Evolutionary conservation across 2,329 filamentous ascomycete species (phyloP).

Genomic region (Fusarium sp.): DNA sequence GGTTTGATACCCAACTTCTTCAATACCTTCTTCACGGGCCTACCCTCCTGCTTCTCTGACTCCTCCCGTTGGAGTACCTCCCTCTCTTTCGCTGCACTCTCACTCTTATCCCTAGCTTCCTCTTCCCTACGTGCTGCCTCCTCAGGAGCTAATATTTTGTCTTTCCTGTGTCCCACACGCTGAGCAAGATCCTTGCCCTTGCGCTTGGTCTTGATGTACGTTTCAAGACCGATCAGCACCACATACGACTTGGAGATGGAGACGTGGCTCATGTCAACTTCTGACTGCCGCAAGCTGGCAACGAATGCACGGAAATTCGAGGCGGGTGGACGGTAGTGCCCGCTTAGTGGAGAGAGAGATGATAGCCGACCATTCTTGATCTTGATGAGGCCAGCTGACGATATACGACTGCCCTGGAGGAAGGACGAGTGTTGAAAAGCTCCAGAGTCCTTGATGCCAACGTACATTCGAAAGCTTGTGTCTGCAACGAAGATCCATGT

Average conservation of each 20-base stretch:
- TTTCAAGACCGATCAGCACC: conserved; percentile 83
- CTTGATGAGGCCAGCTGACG: conserved; percentile 85
- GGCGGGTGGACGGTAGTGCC: conserved; percentile 87
- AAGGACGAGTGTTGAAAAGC: conserved; percentile 94
- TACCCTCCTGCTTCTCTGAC: conserved; percentile 53
- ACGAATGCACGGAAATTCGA: conserved; percentile 87
- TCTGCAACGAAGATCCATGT: conserved; percentile 96
- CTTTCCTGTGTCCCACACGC: conserved; percentile 63
- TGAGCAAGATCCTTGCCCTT: conserved; percentile 68
- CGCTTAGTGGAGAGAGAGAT: conserved; percentile 76
- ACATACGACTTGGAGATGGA: conserved; percentile 85
- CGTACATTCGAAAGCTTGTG: conserved; percentile 84
- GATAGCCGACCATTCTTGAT: conserved; percentile 83
- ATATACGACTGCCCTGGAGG: conserved; percentile 82
- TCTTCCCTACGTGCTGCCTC: conserved; percentile 67
- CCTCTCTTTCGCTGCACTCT: conserved; percentile 67
- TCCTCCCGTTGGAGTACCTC: conserved; percentile 55
- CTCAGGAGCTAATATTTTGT: conserved; percentile 71
- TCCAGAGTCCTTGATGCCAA: conserved; percentile 89
- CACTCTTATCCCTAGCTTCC: conserved; percentile 68
- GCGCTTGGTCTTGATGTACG: conserved; percentile 76
- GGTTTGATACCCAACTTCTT: conserved; percentile 55
- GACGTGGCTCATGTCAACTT: conserved; percentile 82
- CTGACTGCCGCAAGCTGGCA: conserved; percentile 74
- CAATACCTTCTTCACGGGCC: conserved; percentile 49